Evolutionary conservation across 306 rosid species (phyloP).

Genomic region (Cucurbita maxima): DNA sequence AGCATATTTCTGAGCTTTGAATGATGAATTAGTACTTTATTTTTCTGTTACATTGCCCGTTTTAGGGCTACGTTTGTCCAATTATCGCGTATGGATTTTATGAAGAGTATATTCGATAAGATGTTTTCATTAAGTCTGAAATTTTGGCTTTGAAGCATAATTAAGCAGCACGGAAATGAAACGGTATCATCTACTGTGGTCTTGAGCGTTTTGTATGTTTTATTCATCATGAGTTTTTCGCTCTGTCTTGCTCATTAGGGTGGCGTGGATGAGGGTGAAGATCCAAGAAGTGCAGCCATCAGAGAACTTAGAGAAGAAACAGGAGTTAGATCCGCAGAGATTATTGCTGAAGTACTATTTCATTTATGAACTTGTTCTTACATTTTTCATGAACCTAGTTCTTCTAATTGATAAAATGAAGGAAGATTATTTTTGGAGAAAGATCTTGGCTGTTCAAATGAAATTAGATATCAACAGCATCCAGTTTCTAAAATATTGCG

Average conservation of each 20-base stretch:
- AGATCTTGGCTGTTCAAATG: background rate
- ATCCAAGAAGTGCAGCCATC: constrained; percentile 60
- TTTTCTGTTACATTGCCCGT: background rate
- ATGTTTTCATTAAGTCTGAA: background rate
- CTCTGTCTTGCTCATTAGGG: constrained; percentile 28
- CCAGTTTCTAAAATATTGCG: background rate
- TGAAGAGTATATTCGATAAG: background rate
- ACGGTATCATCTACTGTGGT: no score
- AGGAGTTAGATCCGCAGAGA: constrained; percentile 70
- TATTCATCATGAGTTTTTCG: background rate
- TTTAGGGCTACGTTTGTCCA: background rate
- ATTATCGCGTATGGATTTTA: background rate
- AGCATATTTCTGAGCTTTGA: background rate
- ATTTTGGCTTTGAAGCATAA: background rate
- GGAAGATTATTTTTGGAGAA: background rate
- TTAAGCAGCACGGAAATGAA: background rate
- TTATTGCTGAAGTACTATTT: constrained; percentile 51
- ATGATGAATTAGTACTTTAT: background rate
- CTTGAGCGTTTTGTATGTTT: background rate
- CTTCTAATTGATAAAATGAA: background rate
- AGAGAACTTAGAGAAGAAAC: constrained; percentile 87
- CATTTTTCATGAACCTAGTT: background rate
- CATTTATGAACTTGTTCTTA: background rate
- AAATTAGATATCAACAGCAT: background rate
- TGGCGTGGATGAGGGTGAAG: constrained; percentile 81